Conservation (phyloP, 768 basidiomycete species). For the Agrocybe pediades region DNA sequence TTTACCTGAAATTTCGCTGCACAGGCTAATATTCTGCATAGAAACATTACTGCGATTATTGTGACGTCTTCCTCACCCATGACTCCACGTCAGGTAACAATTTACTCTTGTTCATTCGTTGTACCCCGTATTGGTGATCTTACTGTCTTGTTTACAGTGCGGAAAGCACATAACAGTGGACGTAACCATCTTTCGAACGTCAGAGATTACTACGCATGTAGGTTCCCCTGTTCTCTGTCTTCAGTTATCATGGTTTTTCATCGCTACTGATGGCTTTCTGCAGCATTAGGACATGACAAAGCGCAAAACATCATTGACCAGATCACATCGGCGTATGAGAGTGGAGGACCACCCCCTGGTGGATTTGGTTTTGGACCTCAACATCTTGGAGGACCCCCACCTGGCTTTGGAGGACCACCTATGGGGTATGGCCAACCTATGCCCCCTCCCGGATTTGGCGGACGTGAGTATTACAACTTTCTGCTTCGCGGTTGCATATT, state of each 20-base stretch:
- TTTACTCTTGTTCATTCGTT: background rate
- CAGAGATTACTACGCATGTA: slow-evolving; percentile 95
- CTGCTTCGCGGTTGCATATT: background rate
- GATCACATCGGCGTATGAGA: slow-evolving; percentile 93
- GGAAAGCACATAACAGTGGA: slow-evolving; percentile 98
- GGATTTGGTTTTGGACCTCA: slow-evolving; percentile 88
- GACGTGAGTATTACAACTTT: slow-evolving; percentile 39
- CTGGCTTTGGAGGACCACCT: slow-evolving; percentile 47
- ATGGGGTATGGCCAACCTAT: slow-evolving; percentile 52
- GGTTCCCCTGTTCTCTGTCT: slow-evolving; percentile 20
- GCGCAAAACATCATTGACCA: slow-evolving; percentile 98
- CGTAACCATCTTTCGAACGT: slow-evolving; percentile 97
- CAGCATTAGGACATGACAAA: slow-evolving; percentile 92
- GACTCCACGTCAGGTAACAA: slow-evolving; percentile 86
- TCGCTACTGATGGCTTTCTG: slow-evolving; percentile 7
- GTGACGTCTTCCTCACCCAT: slow-evolving; percentile 92
- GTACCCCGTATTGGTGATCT: no score
- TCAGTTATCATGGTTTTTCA: slow-evolving; percentile 6
- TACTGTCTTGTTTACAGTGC: slow-evolving; percentile 53
- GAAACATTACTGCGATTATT: slow-evolving; percentile 96
- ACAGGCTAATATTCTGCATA: slow-evolving; percentile 28
- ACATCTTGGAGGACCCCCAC: slow-evolving; percentile 64
- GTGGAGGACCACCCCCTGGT: slow-evolving; percentile 82
- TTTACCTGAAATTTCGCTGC: background rate
- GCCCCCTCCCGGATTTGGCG: slow-evolving; percentile 57